phyloP scores from a whole-genome alignment of 2,329 filamentous ascomycete species.

The Xylaria sp. region DNA sequence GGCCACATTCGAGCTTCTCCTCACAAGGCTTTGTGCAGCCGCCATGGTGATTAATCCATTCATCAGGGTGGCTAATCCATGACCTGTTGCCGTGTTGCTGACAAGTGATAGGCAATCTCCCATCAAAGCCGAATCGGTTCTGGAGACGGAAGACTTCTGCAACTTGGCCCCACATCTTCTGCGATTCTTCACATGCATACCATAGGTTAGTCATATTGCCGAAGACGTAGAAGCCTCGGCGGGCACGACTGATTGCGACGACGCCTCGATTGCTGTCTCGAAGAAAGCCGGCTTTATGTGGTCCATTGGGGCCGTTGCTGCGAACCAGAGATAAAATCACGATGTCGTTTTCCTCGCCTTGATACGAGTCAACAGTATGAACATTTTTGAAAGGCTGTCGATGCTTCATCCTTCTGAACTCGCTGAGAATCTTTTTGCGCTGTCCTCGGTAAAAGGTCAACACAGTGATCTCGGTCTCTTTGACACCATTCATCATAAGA shows the following conservation, averaged over 20 bases:
- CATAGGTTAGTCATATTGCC: constrained; percentile 72
- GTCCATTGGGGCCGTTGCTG: constrained; percentile 63
- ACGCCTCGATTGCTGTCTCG: constrained; percentile 67
- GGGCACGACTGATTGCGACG: constrained; percentile 74
- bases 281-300: constrained; percentile 74
- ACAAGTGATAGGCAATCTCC: constrained; percentile 71
- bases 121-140: constrained; percentile 44
- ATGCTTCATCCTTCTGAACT: constrained; percentile 51
- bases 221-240: constrained; percentile 84
- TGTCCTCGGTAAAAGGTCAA: constrained; percentile 92
- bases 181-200: constrained; percentile 55
- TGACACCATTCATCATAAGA: constrained; percentile 73
- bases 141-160: constrained; percentile 54
- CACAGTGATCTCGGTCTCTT: constrained; percentile 73
- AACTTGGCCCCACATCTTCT: constrained; percentile 54
- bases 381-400: constrained; percentile 63
- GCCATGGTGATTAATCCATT: constrained; percentile 57
- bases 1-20: constrained; percentile 44
- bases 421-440: constrained; percentile 68
- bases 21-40: constrained; percentile 43
- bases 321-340: constrained; percentile 83
- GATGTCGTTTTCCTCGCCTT: constrained; percentile 90
- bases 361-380: constrained; percentile 86
- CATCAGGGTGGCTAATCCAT: constrained; percentile 61
- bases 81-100: constrained; percentile 63